Evolutionary conservation across 371 early-diverging fungal species (phyloP).

Genomic region (Phascolomyces articulosus): DNA sequence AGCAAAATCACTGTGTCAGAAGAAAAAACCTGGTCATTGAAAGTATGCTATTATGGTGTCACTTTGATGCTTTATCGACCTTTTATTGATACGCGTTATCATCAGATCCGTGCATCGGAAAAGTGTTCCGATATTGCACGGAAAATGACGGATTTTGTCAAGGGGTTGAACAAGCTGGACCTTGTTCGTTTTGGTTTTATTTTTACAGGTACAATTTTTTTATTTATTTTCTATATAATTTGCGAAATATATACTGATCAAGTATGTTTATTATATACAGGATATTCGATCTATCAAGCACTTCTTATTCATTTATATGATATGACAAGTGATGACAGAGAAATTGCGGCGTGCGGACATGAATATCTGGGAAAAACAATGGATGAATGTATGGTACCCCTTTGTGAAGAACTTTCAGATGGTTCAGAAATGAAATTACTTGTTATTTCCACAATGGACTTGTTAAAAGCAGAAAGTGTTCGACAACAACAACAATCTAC

Average conservation of each 20-base stretch:
- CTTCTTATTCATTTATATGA: constrained; percentile 6
- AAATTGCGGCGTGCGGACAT: not conserved
- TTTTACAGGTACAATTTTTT: constrained; percentile 1
- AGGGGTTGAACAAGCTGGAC: not conserved
- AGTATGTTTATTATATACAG: too few relatives aligned
- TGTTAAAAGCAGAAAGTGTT: not conserved
- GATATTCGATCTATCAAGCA: constrained; percentile 7
- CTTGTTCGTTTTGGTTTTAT: constrained; percentile 7
- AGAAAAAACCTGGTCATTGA: constrained; percentile 36
- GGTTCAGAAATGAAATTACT: not conserved
- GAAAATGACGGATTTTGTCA: not conserved
- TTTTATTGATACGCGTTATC: constrained; percentile 26
- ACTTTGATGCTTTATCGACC: constrained; percentile 56
- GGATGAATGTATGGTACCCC: constrained; percentile 3
- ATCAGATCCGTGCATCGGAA: not conserved
- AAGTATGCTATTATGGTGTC: constrained; percentile 38
- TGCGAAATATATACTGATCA: too few relatives aligned
- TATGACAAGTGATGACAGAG: not conserved
- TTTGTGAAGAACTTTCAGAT: not conserved
- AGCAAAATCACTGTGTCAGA: not conserved
- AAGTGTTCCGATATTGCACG: constrained; percentile 4
- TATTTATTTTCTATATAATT: too few relatives aligned
- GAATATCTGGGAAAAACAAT: not conserved
- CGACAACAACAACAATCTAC: not conserved
- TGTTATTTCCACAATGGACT: not conserved